Conservation (phyloP, 352 stramenopile species). For the Paralagenidium karlingii region DNA sequence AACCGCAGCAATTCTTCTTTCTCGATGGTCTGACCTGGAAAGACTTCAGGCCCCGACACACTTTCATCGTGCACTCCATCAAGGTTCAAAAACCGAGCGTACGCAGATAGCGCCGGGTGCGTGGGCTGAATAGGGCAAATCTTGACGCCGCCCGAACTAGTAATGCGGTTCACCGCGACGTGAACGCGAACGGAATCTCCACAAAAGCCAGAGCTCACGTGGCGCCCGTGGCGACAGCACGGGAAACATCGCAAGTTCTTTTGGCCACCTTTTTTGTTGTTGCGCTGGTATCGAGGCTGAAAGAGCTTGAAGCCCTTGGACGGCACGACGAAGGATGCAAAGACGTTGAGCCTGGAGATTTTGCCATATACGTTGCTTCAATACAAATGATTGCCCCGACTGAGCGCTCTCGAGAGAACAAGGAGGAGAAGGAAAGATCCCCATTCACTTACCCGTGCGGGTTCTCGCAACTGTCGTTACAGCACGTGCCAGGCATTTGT, state of each 20-base stretch:
- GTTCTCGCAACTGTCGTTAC: constrained; percentile 75
- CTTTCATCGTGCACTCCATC: constrained; percentile 54
- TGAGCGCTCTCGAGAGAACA: no score
- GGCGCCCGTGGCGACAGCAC: constrained; percentile 60
- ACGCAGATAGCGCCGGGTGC: constrained; percentile 44
- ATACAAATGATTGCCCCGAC: no score
- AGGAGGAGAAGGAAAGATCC: no score
- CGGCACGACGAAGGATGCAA: constrained; percentile 63
- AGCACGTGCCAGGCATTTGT: constrained; percentile 60
- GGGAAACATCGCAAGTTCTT: constrained; percentile 85
- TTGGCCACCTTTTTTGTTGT: constrained; percentile 85
- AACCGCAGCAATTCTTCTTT: constrained; percentile 43
- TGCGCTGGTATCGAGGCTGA: constrained; percentile 68
- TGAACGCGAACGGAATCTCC: constrained; percentile 76
- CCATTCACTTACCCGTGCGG: no score
- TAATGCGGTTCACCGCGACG: constrained; percentile 61
- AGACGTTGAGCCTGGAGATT: constrained; percentile 62
- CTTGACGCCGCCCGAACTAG: constrained; percentile 63
- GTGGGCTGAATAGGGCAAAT: constrained; percentile 66
- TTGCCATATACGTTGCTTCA: no score
- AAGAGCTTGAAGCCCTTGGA: constrained; percentile 76
- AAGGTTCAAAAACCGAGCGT: constrained; percentile 58
- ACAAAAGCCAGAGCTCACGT: constrained; percentile 79
- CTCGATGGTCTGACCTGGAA: constrained; percentile 66
- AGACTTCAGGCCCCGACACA: constrained; percentile 57